Percentiles rank a stretch among this genome's conserved stretches.
Evolutionary conservation across 805 yeast species (phyloP).

Genomic region (Wickerhamomyces canadensis): DNA sequence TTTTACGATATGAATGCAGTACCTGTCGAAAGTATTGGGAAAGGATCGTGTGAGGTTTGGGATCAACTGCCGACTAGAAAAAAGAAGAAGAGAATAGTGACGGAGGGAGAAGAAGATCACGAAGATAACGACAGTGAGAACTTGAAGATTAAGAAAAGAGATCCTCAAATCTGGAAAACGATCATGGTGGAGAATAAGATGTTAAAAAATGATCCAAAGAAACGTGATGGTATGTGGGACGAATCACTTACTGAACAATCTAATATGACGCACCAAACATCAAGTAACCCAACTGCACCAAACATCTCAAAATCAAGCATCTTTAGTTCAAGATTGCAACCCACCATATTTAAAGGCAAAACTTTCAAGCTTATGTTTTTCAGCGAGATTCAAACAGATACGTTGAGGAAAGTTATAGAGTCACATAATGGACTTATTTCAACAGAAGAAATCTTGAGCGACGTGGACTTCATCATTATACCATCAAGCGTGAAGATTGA

Average conservation of each 20-base stretch:
- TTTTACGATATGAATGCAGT: slow-evolving; percentile 25
- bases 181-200: slow-evolving; percentile 22
- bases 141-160: slow-evolving; percentile 13
- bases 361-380: slow-evolving; percentile 41
- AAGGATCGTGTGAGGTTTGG: slow-evolving; percentile 27
- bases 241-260: slow-evolving; percentile 3
- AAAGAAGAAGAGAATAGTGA: slow-evolving; percentile 12
- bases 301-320: slow-evolving; percentile 3
- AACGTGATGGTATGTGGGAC: slow-evolving; percentile 18
- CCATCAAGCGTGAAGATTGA: slow-evolving; percentile 12
- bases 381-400: slow-evolving; percentile 29
- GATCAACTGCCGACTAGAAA: slow-evolving; percentile 12
- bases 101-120: slow-evolving; percentile 10
- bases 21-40: slow-evolving; percentile 20
- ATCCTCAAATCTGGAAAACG: slow-evolving; percentile 38
- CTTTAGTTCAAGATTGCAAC: slow-evolving; percentile 1
- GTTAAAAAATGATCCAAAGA: slow-evolving; percentile 2
- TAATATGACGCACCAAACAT: no score
- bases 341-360: slow-evolving; percentile 35
- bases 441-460: neutral
- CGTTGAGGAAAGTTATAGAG: slow-evolving; percentile 36
- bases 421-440: slow-evolving; percentile 39
- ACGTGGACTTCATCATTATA: slow-evolving; percentile 11
- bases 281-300: no score
- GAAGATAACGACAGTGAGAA: slow-evolving; percentile 11